Conservation (phyloP, 2,329 filamentous ascomycete genomes). For the Talaromyces sp. region DNA sequence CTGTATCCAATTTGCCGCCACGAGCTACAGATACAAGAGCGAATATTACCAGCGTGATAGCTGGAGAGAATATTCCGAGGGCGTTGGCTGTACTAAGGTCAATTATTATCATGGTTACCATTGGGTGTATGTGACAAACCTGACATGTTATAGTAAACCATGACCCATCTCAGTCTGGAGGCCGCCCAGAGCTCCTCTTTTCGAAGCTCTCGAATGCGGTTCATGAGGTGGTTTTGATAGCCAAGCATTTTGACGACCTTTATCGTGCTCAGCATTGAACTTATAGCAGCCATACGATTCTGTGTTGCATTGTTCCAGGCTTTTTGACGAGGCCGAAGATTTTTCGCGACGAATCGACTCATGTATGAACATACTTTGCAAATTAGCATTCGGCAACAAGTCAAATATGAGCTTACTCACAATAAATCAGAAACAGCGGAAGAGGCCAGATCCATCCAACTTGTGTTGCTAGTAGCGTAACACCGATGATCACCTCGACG, state of each 20-base stretch:
- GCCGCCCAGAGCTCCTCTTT: conserved; percentile 40
- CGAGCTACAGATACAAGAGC: conserved; percentile 27
- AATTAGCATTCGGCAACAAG: neutral
- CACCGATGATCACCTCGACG: conserved; percentile 44
- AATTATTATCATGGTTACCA: neutral
- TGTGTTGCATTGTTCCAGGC: conserved; percentile 52
- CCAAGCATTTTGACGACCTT: conserved; percentile 52
- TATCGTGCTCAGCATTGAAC: conserved; percentile 49
- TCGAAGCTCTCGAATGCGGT: conserved; percentile 37
- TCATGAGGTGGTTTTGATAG: conserved; percentile 39
- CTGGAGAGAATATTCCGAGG: conserved; percentile 11
- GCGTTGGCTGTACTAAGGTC: neutral
- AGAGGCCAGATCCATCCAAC: conserved; percentile 44
- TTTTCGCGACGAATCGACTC: conserved; percentile 33
- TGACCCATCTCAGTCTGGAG: conserved; percentile 37
- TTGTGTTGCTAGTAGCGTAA: conserved; percentile 40
- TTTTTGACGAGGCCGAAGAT: conserved; percentile 39
- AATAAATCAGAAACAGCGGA: conserved; percentile 39
- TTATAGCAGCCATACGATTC: conserved; percentile 47
- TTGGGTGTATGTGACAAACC: conserved; percentile 22
- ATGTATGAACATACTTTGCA: conserved; percentile 31
- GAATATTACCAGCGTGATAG: conserved; percentile 30
- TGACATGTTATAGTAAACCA: conserved; percentile 40
- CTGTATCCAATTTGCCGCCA: conserved; percentile 26
- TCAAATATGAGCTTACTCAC: conserved; percentile 22